These are phyloP conservation scores for Anethum foeniculum DNA, from an alignment of 140 eudicot genomes.

Conservation along the genomic window DNA sequence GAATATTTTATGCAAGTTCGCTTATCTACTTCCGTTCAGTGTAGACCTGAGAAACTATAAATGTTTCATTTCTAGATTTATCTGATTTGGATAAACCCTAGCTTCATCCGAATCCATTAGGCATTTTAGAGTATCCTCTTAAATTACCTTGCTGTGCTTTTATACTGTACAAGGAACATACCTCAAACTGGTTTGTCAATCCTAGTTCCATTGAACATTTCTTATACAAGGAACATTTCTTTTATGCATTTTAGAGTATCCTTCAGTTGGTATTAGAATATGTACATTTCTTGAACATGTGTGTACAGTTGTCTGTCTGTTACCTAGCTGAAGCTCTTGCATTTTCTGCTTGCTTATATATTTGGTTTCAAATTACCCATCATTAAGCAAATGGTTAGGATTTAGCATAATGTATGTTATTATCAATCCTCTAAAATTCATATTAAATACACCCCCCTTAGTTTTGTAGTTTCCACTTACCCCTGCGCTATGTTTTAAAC, in stretches of 20 bases:
- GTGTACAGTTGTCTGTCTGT: not conserved
- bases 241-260: conserved; percentile 97
- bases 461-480: not conserved
- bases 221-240: too few species aligned
- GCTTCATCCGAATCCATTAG: not conserved
- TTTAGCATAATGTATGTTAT: too few species aligned
- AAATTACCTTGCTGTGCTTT: not conserved
- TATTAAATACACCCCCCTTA: too few species aligned
- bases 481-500: not conserved
- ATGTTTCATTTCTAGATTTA: too few species aligned
- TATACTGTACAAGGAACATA: not conserved
- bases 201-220: conserved; percentile 25
- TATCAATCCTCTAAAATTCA: too few species aligned
- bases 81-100: not conserved
- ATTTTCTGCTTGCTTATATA: not conserved
- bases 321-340: not conserved
- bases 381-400: not conserved
- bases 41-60: too few species aligned
- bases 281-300: not conserved
- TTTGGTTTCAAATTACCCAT: not conserved
- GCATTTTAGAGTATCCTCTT: not conserved
- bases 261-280: conserved; percentile 18
- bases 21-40: not conserved
- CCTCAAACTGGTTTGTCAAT: not conserved
- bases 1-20: not conserved